These are phyloP conservation scores for Rhizopogon vulgaris DNA, from an alignment of 768 basidiomycete species.

Conservation along the genomic window DNA sequence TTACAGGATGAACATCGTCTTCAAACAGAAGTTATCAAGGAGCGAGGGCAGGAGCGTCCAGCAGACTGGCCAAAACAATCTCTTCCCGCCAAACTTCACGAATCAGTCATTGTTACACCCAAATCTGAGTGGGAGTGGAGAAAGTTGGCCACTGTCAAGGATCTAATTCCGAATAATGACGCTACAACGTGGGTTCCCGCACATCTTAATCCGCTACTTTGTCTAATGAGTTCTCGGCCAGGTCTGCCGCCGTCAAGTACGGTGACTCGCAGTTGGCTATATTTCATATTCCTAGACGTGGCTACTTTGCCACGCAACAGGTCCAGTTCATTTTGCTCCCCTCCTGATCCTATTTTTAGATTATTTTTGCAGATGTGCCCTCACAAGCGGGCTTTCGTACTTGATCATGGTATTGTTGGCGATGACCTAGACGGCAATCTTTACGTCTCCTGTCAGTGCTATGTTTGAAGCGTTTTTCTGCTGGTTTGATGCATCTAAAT, in stretches of 20 bases:
- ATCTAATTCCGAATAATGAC: slow-evolving; percentile 40
- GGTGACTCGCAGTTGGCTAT: slow-evolving; percentile 64
- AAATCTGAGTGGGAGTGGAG: slow-evolving; percentile 54
- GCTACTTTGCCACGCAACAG: slow-evolving; percentile 65
- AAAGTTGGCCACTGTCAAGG: slow-evolving; percentile 38
- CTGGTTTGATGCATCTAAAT: neutral
- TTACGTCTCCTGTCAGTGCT: slow-evolving; percentile 40
- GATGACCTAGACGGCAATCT: slow-evolving; percentile 52
- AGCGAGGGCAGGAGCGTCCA: slow-evolving; percentile 59
- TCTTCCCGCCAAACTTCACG: slow-evolving; percentile 39
- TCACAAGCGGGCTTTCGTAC: slow-evolving; percentile 58
- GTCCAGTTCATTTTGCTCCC: slow-evolving; percentile 24
- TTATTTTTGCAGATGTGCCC: slow-evolving; percentile 33
- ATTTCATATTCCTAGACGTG: slow-evolving; percentile 53
- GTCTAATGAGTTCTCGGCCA: slow-evolving; percentile 8
- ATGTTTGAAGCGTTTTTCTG: neutral
- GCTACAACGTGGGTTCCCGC: slow-evolving; percentile 39
- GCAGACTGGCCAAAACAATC: slow-evolving; percentile 63
- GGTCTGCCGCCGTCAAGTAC: slow-evolving; percentile 50
- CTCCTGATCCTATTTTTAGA: neutral
- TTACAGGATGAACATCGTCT: slow-evolving; percentile 31
- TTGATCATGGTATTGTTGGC: slow-evolving; percentile 64
- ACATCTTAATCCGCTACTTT: neutral
- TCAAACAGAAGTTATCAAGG: slow-evolving; percentile 45
- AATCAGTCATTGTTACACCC: slow-evolving; percentile 34